Percentiles rank a stretch among this genome's conserved stretches.
Conservation (phyloP, 257 asterid genomes). For the Jacaranda copaia region DNA sequence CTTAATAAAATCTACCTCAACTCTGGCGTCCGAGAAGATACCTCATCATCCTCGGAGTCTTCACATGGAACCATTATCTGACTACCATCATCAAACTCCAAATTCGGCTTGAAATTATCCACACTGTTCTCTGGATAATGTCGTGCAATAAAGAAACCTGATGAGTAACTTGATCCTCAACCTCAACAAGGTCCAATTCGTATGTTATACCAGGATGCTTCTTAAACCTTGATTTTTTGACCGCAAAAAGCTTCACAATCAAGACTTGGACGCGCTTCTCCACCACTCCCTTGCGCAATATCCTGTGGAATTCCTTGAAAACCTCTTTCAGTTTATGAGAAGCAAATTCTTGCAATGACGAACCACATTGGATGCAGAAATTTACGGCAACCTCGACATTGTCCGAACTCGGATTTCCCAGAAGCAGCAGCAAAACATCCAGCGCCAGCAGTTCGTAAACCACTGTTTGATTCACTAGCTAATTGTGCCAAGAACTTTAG, state of each 20-base stretch:
- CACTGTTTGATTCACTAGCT: conserved; percentile 46
- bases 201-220: conserved; percentile 29
- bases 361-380: conserved; percentile 42
- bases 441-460: conserved; percentile 32
- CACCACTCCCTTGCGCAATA: conserved; percentile 32
- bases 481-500: conserved; percentile 43
- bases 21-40: not conserved
- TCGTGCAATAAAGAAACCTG: conserved; percentile 47
- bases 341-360: conserved; percentile 13
- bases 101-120: conserved; percentile 14
- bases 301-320: conserved; percentile 37
- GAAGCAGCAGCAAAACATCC: conserved; percentile 31
- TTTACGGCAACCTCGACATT: conserved; percentile 49
- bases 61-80: conserved; percentile 10
- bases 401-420: conserved; percentile 42
- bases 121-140: conserved; percentile 47
- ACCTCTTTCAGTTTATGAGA: conserved; percentile 43
- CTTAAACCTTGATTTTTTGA: conserved; percentile 30
- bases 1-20: not conserved
- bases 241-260: conserved; percentile 40
- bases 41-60: not conserved
- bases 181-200: conserved; percentile 45
- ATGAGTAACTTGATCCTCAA: conserved; percentile 57
- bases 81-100: not conserved
- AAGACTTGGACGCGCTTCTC: conserved; percentile 21